These are phyloP conservation scores for Hanseniaspora meyeri DNA, from an alignment of 805 yeast genomes.

Conservation along the genomic window DNA sequence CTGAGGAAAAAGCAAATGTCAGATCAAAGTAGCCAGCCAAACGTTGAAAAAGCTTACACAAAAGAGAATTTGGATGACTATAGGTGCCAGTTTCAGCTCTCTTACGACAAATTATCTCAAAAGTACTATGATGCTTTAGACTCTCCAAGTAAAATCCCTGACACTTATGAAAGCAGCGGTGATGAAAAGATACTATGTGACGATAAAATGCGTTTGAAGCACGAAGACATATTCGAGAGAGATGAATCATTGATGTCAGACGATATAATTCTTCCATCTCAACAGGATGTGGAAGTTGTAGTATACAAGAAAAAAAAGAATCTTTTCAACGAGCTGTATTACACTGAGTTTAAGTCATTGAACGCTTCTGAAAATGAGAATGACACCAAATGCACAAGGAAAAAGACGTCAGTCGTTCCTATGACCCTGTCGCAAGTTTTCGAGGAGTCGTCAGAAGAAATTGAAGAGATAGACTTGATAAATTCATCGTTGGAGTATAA, in stretches of 20 bases:
- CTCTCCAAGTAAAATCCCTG: conserved; percentile 10
- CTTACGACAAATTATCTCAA: conserved; percentile 3
- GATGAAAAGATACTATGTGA: not conserved
- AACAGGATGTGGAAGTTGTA: conserved; percentile 4
- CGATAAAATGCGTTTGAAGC: not conserved
- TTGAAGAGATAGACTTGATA: not conserved
- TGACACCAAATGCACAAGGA: no score
- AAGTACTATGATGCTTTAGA: conserved; percentile 8
- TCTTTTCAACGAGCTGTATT: not conserved
- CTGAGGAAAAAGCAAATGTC: not conserved
- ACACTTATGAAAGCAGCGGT: not conserved
- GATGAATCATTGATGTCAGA: not conserved
- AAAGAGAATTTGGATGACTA: not conserved
- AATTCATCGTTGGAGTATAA: not conserved
- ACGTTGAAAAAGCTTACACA: not conserved
- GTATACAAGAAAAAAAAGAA: not conserved
- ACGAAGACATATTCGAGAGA: not conserved
- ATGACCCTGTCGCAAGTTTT: conserved; percentile 2
- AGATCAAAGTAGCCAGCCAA: not conserved
- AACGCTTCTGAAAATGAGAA: not conserved
- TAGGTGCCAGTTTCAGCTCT: not conserved
- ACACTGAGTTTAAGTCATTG: not conserved
- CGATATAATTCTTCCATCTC: not conserved
- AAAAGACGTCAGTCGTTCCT: not conserved
- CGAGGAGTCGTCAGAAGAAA: not conserved